Conservation (phyloP, 495 filamentous ascomycete species). For the Hypoxylon intermedium region DNA sequence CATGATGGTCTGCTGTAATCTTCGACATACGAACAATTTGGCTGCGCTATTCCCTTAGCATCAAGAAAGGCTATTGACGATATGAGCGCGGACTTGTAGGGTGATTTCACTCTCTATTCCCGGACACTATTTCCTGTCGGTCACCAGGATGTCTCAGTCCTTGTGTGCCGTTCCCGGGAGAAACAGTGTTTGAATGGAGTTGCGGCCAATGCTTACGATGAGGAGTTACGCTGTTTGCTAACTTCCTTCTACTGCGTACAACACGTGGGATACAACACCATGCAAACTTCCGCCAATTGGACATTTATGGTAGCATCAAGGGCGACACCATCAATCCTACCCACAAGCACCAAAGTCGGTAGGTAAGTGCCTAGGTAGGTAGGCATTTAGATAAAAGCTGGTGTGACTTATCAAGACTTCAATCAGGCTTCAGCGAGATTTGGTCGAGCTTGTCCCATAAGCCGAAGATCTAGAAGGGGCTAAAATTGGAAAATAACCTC, state of each 20-base stretch:
- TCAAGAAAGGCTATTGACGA: too few relatives aligned
- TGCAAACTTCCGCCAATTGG: not conserved
- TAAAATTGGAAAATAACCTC: conserved; percentile 17
- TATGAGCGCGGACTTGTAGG: too few relatives aligned
- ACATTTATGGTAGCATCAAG: not conserved
- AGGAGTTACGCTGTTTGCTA: not conserved
- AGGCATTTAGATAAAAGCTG: not conserved
- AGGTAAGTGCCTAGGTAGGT: not conserved
- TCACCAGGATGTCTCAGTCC: not conserved
- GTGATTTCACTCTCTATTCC: too few relatives aligned
- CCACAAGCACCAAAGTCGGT: not conserved
- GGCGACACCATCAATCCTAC: not conserved
- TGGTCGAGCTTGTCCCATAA: not conserved
- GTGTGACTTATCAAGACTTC: not conserved
- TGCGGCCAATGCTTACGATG: not conserved
- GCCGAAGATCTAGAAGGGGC: conserved; percentile 17
- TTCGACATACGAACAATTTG: too few relatives aligned
- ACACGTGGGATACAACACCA: not conserved
- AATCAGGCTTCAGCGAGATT: not conserved
- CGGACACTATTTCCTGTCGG: not conserved
- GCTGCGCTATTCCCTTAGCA: too few relatives aligned
- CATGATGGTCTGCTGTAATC: too few relatives aligned
- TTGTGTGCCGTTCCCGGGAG: not conserved
- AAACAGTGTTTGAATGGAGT: not conserved
- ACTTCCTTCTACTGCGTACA: not conserved